Base-by-base conservation (phyloP, 2,329 filamentous ascomycete species). In the Fusarium beomiforme region DNA sequence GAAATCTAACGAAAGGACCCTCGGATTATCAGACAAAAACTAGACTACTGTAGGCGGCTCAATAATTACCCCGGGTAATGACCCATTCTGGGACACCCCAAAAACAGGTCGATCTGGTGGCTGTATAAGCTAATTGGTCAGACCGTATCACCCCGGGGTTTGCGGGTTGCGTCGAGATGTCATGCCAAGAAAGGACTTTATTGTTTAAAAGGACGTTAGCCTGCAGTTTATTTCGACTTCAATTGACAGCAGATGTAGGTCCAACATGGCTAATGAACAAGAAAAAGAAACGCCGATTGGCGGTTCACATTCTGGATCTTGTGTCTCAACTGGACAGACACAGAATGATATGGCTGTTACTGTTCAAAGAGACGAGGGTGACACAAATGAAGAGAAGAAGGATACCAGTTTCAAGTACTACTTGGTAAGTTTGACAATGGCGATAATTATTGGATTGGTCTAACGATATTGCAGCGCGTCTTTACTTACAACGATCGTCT, bases 401-500 rank as follows among this genome's bases (percentile, higher is more conserved):
- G 55, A 65, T 8, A 64, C 74, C 6, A 70, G 76, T 55, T 75
- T 78, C 61, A 72, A 70, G n/a, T 76, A 76, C 34, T 78, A 74
- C 21, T 14, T 77, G 46, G 78, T 74, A 41, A 41, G 72, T 69
- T 21, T 47, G 14, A 12, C 10, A 33, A 1, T 42, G 10, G 2
- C 29, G 3, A 12, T 2, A 19, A 3, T 31, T n/a, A 10, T 6
- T 21, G 14, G 12, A 12, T 8, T 9, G 17, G 23, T 17, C 34
- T 39, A 29, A 65, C 26, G 33, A 7, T 6, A 34, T 21, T 14
- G 5, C 26, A 82, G 81, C 78, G 81, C 14, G 77, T 83, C 59
- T 82, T 83, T 51, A 71, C 67, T 13, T 84, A 84, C 75, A 83
- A 81, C 49, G 80, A 84, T 61, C 61, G 67, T 9, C 19, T 71